Evolutionary conservation across 2,329 filamentous ascomycete species (phyloP).

Genomic region (Celoporthe dispersa): DNA sequence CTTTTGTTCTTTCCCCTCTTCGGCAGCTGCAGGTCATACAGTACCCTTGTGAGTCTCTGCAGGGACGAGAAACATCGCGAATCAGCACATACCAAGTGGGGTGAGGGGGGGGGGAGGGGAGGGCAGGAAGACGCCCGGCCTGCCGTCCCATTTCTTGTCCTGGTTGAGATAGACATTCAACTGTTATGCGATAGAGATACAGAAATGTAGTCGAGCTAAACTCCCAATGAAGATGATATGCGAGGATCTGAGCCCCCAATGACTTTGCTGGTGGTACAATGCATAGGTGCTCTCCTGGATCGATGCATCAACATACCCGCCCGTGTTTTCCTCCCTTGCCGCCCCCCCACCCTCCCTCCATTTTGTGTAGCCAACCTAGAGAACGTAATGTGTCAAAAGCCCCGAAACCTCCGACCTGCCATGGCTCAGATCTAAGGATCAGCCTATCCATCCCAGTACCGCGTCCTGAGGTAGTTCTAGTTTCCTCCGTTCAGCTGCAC

Average conservation of each 20-base stretch:
- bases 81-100: neutral
- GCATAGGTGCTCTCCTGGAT: neutral
- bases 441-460: neutral
- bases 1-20: neutral
- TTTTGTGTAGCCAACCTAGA: neutral
- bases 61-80: neutral
- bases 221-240: neutral
- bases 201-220: neutral
- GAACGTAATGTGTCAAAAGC: neutral
- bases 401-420: neutral
- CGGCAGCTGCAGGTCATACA: neutral
- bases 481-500: conserved; percentile 46
- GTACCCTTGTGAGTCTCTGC: neutral
- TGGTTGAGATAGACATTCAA: neutral
- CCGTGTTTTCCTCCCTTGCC: neutral
- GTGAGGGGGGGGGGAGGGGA: neutral
- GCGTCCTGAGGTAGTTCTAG: conserved; percentile 32
- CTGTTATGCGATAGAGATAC: neutral
- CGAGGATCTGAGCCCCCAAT: neutral
- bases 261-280: conserved; percentile 3
- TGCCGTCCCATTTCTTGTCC: neutral
- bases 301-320: neutral
- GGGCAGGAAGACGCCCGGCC: neutral
- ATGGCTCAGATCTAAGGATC: neutral
- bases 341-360: neutral